These are phyloP conservation scores for Metschnikowia bowlesiae DNA, from an alignment of 805 yeast genomes.

Conservation along the genomic window DNA sequence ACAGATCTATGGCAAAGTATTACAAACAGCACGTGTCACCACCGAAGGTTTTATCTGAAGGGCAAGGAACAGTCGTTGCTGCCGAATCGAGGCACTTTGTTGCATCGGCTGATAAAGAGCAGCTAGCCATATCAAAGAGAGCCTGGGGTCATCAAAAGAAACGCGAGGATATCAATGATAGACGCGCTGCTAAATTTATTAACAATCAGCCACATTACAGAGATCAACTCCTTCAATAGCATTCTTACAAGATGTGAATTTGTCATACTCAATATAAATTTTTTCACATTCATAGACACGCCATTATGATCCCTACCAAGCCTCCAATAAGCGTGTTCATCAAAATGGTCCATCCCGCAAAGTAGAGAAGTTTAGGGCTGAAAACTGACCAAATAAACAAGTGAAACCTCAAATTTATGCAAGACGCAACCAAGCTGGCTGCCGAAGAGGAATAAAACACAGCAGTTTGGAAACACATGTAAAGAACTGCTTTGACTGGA, in stretches of 20 bases:
- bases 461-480: not conserved
- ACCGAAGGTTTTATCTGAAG: constrained; percentile 38
- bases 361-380: constrained; percentile 84
- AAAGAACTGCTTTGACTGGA: not conserved
- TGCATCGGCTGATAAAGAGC: constrained; percentile 34
- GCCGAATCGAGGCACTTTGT: constrained; percentile 52
- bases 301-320: constrained; percentile 21
- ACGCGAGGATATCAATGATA: constrained; percentile 47
- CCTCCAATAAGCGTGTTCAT: constrained; percentile 29
- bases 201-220: constrained; percentile 76
- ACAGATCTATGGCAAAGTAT: constrained; percentile 40
- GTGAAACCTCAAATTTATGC: constrained; percentile 73
- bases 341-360: constrained; percentile 66
- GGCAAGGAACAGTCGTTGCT: constrained; percentile 43
- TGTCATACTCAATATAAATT: too few relatives aligned
- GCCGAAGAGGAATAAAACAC: constrained; percentile 60
- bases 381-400: constrained; percentile 97
- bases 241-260: not conserved
- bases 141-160: constrained; percentile 55
- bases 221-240: constrained; percentile 36
- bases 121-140: constrained; percentile 44
- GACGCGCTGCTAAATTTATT: constrained; percentile 62
- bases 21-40: constrained; percentile 43
- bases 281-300: not conserved
- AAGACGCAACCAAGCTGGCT: constrained; percentile 58